Evolutionary conservation across 495 filamentous ascomycete genomes (phyloP), one percentile per base, ranked within the genome.

Genomic region (Pseudevernia furfuracea): DNA sequence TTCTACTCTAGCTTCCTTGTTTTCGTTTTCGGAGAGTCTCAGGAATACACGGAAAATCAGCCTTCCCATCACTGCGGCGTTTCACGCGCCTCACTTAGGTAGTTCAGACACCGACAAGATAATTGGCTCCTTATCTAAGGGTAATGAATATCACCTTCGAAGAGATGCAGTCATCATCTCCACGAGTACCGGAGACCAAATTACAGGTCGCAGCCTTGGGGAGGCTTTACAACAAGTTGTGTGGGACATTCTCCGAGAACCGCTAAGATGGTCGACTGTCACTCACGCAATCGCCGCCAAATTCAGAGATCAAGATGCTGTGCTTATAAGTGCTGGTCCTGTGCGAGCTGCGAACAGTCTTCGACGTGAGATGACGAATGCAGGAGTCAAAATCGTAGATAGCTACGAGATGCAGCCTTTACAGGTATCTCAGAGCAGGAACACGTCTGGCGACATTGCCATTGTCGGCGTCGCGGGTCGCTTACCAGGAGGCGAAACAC

Each of bases 401-500:
- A 59, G 61, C 46, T 32, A 25, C 28, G 58, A 39, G 30, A 38
- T 49, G 4, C 46, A 66, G 32, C 61, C 61, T 25, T 34, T 58
- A n/a, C 34, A 17, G 32, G 28, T n/a, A 49, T 25, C 21, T 39
- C 58, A 28, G 32, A 43, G 17, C 21, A 19, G 46, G 9, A 52
- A 38, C 32, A 15, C 39, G 6, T 57, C 64, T 2, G 49, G 49
- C 11, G 56, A 48, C 58, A 64, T 79, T n/a, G 78, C 78, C 0
- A 74, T 81, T 59, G 72, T 80, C 11, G 77, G 77, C 3, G 74
- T 78, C 69, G 70, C 78, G 0, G 73, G 76, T 61, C 65, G 78
- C 4, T 52, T 80, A n/a, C 78, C 78, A 7, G 73, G 70, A 15
- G 74, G 69, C 0, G 74, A 73, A 10, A 70, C 61, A 21, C 61